A percentile compares a stretch with the other conserved stretches of the same genome.
Conservation (phyloP, 805 yeast genomes). For the Yamadazyma ubonensis region DNA sequence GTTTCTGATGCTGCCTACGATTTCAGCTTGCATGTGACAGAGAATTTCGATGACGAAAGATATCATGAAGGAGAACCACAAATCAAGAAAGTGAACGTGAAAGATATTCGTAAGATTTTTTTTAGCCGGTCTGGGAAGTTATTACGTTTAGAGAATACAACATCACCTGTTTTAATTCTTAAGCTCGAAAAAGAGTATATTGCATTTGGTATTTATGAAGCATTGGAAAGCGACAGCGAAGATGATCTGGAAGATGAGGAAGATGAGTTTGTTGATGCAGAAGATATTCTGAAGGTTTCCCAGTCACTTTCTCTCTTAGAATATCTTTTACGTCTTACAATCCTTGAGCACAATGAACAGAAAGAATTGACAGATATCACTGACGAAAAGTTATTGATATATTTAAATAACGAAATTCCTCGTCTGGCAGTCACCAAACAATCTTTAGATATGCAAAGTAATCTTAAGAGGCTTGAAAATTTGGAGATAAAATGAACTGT, state of each 20-base stretch:
- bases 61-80: slow-evolving; percentile 62
- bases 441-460: slow-evolving; percentile 25
- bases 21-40: slow-evolving; percentile 50
- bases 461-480: slow-evolving; percentile 31
- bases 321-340: slow-evolving; percentile 57
- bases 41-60: slow-evolving; percentile 66
- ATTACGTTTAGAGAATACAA: slow-evolving; percentile 58
- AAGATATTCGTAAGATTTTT: slow-evolving; percentile 50
- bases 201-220: slow-evolving; percentile 42
- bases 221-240: slow-evolving; percentile 23
- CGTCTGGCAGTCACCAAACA: neutral
- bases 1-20: slow-evolving; percentile 30
- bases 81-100: slow-evolving; percentile 33
- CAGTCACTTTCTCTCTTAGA: slow-evolving; percentile 54
- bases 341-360: slow-evolving; percentile 61
- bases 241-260: slow-evolving; percentile 21
- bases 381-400: slow-evolving; percentile 66
- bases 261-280: slow-evolving; percentile 10
- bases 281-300: slow-evolving; percentile 11
- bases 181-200: slow-evolving; percentile 53
- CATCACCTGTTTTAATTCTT: slow-evolving; percentile 64
- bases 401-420: slow-evolving; percentile 54
- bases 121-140: slow-evolving; percentile 70
- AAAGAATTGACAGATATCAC: slow-evolving; percentile 49
- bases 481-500: slow-evolving; percentile 14